Base-by-base conservation (phyloP, 2,329 filamentous ascomycete species). In the Escovopsis sp. region DNA sequence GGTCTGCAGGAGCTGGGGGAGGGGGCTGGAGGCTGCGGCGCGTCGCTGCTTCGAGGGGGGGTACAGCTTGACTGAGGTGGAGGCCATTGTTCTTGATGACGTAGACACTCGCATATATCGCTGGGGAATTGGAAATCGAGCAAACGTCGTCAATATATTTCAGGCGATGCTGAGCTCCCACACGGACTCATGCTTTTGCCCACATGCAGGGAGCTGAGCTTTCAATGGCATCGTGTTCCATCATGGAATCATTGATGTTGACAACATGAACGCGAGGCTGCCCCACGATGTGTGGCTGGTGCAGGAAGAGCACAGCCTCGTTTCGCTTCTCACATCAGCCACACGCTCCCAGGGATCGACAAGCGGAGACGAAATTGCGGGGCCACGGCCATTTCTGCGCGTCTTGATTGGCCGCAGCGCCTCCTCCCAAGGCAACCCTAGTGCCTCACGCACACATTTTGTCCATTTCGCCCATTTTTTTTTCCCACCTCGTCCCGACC, bases 1-100 rank as follows among this genome's bases (percentile, higher is more conserved):
- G 1, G 88, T 94, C 47, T 87, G 82, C 13, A 96, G 72, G 42
- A 94, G 67, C n/a, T 70, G 56, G 2, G 90, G 90, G 4, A 96
- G 71, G 4, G 82, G 76, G 39, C 57, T 68, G 2, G 48, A 35
- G n/a, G 43, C 29, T 5, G 46, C 19, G 15, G 39, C 37, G 12
- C 46, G 27, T 16, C 27, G 14, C 27, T 34, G 38, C 16, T 48
- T 47, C 1, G 46, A 53, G 8, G 60, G 56, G 25, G 56, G 62
- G 40, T 69, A 55, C 13, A 72, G 55, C 23, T 45, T 53, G 27
- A 43, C 43, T 3, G 60, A 52, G 16, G 61, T 49, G 1, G 39
- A 31, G 2, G 38, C 32, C 57, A 60, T 61, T 16, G 17, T 40
- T 37, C 13, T 12, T 17, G 8, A 32, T 31, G 11, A 10, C 21